Percentiles rank a stretch among this genome's conserved stretches.
Evolutionary conservation across 176 grass and related monocot genomes (phyloP).

Genomic region (Eragrostis curvula): DNA sequence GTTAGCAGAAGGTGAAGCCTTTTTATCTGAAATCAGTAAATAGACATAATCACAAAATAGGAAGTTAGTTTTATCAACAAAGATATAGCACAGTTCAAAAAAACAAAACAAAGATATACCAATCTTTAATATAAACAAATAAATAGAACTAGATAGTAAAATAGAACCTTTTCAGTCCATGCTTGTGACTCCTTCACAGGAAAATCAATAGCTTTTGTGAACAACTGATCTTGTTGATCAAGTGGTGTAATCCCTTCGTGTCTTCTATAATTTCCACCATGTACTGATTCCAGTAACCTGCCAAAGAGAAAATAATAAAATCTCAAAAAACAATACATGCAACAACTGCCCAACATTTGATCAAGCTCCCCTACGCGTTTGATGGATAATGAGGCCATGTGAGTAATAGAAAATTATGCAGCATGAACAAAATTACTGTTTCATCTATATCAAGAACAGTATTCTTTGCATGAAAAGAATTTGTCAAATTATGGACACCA

Average conservation of each 20-base stretch:
- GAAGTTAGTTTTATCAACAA: slow-evolving; percentile 28
- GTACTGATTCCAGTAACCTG: slow-evolving; percentile 74
- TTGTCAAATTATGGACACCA: background rate
- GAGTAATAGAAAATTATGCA: background rate
- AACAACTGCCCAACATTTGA: slow-evolving; percentile 21
- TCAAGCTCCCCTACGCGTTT: background rate
- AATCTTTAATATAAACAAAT: background rate
- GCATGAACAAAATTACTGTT: background rate
- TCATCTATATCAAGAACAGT: background rate
- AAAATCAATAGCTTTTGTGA: slow-evolving; percentile 75
- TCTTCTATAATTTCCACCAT: slow-evolving; percentile 56
- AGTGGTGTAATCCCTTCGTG: slow-evolving; percentile 62
- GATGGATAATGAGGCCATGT: background rate
- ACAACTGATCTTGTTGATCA: slow-evolving; percentile 71
- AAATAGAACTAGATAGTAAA: slow-evolving; percentile 6
- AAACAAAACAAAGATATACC: background rate
- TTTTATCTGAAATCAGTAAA: slow-evolving; percentile 77
- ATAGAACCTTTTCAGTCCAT: slow-evolving; percentile 93
- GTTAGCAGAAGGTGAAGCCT: slow-evolving; percentile 85
- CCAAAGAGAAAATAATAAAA: slow-evolving; percentile 38
- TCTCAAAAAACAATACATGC: slow-evolving; percentile 26
- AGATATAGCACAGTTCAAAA: too few species aligned
- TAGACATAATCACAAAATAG: slow-evolving; percentile 24
- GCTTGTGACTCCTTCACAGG: slow-evolving; percentile 70
- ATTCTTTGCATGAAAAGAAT: background rate